Evolutionary conservation across 1,284 basidiomycete genomes (phyloP), one percentile per base, ranked within the genome.

Genomic region (Cutaneotrichosporon spelunceum): DNA sequence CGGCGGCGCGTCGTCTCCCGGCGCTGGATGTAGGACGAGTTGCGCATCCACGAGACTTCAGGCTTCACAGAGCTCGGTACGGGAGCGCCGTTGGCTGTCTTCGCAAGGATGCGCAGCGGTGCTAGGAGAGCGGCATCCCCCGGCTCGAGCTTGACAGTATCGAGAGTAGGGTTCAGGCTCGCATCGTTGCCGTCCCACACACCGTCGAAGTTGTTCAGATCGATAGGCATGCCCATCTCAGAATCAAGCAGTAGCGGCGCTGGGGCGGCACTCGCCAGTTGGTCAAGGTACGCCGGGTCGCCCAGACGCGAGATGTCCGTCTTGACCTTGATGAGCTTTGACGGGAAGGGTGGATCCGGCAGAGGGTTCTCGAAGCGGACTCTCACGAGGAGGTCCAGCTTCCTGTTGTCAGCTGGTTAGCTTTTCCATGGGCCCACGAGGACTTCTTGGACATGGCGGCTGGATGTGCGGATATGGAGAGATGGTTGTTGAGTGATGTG

Each of bases 201-300:
- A 36, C 86, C 88, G 53, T 89, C 87, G 83, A 87, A 93, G 63
- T 84, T 83, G 24, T 89, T 88, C 53, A 95, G 78, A 73, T 96
- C 90, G 24, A 97, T 79, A 0, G 93, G 92, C 91, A 97, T 94
- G 1, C 93, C 93, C 71, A 88, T 88, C 75, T 97, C 93, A 1
- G 90, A 89, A 71, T 97, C 93, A 1, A 95, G 88, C 63, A 96
- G 88, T 90, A 97, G 92, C 0, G 93, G 92, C 11, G 95, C 76
- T 0, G 88, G 88, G 7, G 87, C 86, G 52, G 90, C 89, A 54
- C 87, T 86, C 1, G 89, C 88, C 47, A 96, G 81, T 21, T 87
- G 83, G 65, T 90, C 86, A 26, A 93, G 83, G 69, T 93, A 93
- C 70, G 89, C 87, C 19, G 91, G 89, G 29, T 85, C 85, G 24